Base-by-base conservation (phyloP, 371 early-diverging fungal species). In the Apophysomyces trapeziformis region DNA sequence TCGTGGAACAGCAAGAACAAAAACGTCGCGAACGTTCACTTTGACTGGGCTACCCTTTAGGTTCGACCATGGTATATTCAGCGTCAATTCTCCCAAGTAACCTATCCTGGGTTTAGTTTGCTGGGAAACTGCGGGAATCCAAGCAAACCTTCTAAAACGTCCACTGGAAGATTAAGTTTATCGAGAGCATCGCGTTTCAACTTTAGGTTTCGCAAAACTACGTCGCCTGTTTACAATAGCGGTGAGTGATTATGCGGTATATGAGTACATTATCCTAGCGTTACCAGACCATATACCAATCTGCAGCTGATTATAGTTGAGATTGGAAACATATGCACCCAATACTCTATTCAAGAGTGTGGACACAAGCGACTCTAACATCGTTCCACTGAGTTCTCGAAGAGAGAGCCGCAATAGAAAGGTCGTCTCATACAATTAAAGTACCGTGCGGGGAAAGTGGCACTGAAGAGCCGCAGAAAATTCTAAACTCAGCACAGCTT, bases 261-360 rank as follows among this genome's bases (percentile, higher is more conserved):
- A 26, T 13, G 16, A 16, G 54, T 38, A 26, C 16, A 21, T 13
- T 41, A 13, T 13, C 5, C 41, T 57, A 44, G 21, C 58, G 3
- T 18, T 90, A 94, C 98, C 99, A 71, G 89, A 90, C 98, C 98
- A 99, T 61, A 99, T 94, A 39, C 94, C 98, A 66, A 99, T 89
- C 73, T 93, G 95, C 62, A 99, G 88, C 82, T 99, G 98, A 64
- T 91, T 94, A 54, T 94, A 91, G 70, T 97, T 96, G 45, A 99
- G 86, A 76, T 98, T 97, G 39, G 92, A 92, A 50, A 98, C 96
- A 87, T 97, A 97, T 66, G 94, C 95, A 39, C 99, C 99, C 38
- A 98, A 88, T 66, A 97, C 86, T 76, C 91, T 89, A 76, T 97
- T 97, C 60, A 96, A 82, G 26, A 97, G 85, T 47, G 88, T 93